Base-by-base conservation (phyloP, 768 basidiomycete genomes). In the Gymnopilus dilepis region DNA sequence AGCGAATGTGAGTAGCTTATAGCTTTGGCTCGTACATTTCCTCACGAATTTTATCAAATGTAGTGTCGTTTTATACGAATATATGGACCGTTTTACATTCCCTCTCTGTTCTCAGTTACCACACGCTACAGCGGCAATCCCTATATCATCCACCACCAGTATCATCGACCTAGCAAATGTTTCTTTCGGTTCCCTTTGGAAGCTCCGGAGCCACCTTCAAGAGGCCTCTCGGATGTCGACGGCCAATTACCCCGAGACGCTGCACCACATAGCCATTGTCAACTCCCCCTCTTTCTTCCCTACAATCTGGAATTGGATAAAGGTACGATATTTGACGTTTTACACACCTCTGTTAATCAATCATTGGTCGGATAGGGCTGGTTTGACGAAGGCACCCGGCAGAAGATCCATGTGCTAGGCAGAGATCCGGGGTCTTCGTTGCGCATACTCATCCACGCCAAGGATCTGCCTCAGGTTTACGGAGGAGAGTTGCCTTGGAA, bases 201-300 rank as follows among this genome's bases (percentile, higher is more conserved):
- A 78, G 38, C 81, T 93, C 22, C 84, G 91, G 22, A 74, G 70
- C 45, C 91, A 92, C 70, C 83, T 94, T 17, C 88, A 91, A 64
- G 87, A 93, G 68, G 90, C 92, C 0, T 87, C 88, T 6, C 77
- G 77, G 19, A 80, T 94, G 41, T 90, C 90, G 0, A 91, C 89
- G 0, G 90, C 89, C 7, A 88, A 92, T 67, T 94, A 94, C 70
- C 91, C 92, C 1, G 92, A 94, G 73, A 92, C 91, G 0, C 77
- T 93, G 41, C 77, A 82, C 66, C 80, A 82, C 34, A 84, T 89
- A 66, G 87, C 81, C 11, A 74, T 95, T 56, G 86, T 95, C 56
- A 94, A 94, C 65, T 87, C 91, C 0, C 93, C 94, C 0, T 78
- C 85, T 0, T 95, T 93, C 79, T 95, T 95, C 73, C 84, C 89